These are phyloP conservation scores for Aspergillus luchuensis DNA, from an alignment of 2,329 filamentous ascomycete species.

Conservation along the genomic window DNA sequence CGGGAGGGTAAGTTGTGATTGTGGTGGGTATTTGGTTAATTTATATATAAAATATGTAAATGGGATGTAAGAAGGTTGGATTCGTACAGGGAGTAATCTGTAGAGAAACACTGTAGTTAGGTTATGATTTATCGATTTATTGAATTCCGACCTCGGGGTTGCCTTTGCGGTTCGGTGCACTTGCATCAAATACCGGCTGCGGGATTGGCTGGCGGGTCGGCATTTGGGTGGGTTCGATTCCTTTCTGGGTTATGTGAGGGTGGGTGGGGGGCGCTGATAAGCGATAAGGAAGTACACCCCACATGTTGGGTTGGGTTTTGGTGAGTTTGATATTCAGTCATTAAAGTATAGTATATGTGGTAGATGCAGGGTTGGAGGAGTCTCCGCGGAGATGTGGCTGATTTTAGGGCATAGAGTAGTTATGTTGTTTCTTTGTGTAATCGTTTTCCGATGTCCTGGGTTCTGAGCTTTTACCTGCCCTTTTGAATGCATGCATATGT, in stretches of 20 bases:
- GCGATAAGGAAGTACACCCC: background rate
- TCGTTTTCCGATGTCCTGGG: no score
- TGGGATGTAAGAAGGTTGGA: background rate
- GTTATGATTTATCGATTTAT: background rate
- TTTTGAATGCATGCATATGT: no score
- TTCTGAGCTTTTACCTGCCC: no score
- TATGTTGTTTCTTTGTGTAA: no score
- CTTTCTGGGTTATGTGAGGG: no score
- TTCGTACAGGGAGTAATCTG: no score
- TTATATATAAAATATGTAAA: background rate
- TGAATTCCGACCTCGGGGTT: background rate
- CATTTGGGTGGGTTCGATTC: background rate
- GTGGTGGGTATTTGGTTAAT: background rate
- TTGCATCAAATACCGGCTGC: background rate
- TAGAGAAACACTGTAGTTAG: background rate
- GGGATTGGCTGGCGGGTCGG: background rate
- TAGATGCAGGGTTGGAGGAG: background rate
- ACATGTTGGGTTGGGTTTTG: background rate
- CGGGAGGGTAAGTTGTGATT: background rate
- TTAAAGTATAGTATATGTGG: no score
- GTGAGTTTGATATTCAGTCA: background rate
- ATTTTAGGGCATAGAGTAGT: no score
- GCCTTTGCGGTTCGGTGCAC: background rate
- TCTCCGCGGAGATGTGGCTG: background rate
- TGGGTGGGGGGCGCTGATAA: background rate